phyloP scores from a whole-genome alignment of 208 protist genomes.

The Leishmania arabica region DNA sequence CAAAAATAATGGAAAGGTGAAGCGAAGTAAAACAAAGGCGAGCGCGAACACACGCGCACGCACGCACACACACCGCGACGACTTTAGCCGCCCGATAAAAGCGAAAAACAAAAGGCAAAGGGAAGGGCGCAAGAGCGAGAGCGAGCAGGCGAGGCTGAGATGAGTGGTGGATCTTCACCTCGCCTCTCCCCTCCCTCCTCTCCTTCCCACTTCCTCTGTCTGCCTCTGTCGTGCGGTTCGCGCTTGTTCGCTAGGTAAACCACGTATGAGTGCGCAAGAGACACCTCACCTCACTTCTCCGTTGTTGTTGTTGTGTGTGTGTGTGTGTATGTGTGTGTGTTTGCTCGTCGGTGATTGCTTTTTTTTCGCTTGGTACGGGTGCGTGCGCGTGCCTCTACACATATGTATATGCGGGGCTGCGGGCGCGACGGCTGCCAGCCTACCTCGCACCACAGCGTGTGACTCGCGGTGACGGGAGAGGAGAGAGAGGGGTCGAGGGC shows the following conservation, averaged over 20 bases:
- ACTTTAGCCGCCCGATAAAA: not conserved
- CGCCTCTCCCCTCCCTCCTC: not conserved
- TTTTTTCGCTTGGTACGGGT: not conserved
- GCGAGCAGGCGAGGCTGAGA: not conserved
- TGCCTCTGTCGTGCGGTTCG: no score
- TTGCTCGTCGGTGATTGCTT: not conserved
- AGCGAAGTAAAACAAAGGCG: not conserved
- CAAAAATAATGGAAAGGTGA: slow-evolving; percentile 2
- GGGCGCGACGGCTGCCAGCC: not conserved
- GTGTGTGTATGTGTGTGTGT: not conserved
- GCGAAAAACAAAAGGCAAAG: not conserved
- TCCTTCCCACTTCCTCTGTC: not conserved
- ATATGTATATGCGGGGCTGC: not conserved
- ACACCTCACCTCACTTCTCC: not conserved
- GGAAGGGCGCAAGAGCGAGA: not conserved
- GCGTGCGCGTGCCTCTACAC: not conserved
- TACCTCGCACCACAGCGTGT: not conserved
- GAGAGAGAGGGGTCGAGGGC: not conserved
- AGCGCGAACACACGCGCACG: not conserved
- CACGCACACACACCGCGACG: not conserved
- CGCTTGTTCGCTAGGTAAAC: not conserved
- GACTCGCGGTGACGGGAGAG: not conserved
- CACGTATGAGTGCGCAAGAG: not conserved
- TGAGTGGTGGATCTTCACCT: not conserved
- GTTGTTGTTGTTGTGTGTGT: not conserved